These are phyloP conservation scores for Mycena filopes DNA, from an alignment of 768 basidiomycete species.

Conservation along the genomic window DNA sequence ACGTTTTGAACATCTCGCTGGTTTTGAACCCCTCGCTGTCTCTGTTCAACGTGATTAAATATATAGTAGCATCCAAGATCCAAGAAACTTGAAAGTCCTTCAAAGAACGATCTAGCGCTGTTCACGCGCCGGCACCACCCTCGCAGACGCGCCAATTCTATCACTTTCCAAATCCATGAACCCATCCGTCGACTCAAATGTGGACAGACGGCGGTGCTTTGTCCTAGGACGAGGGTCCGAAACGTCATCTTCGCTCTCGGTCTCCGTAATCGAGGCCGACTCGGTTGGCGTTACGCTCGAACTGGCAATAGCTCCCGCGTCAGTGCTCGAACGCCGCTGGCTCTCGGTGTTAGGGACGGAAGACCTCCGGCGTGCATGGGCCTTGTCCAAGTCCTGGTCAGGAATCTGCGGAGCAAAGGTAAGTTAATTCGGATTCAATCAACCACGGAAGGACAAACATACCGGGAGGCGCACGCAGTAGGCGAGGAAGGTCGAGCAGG, in stretches of 20 bases:
- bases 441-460: conserved; percentile 42
- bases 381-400: conserved; percentile 29
- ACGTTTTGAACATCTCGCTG: neutral
- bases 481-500: conserved; percentile 64
- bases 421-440: neutral
- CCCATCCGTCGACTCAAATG: conserved; percentile 60
- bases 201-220: conserved; percentile 54
- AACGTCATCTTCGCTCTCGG: conserved; percentile 25
- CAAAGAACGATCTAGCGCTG: neutral
- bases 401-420: conserved; percentile 19
- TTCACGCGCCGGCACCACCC: neutral
- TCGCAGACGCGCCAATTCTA: conserved; percentile 13
- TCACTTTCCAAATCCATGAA: conserved; percentile 43
- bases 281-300: conserved; percentile 13
- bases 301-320: conserved; percentile 6
- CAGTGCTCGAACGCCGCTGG: neutral
- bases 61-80: neutral
- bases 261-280: conserved; percentile 1
- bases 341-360: neutral
- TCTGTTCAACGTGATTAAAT: neutral
- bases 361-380: conserved; percentile 6
- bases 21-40: neutral
- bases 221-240: conserved; percentile 23
- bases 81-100: too few species aligned
- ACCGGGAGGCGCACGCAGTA: conserved; percentile 73